Conservation (phyloP, 495 filamentous ascomycete genomes). For the Tuber borchii region DNA sequence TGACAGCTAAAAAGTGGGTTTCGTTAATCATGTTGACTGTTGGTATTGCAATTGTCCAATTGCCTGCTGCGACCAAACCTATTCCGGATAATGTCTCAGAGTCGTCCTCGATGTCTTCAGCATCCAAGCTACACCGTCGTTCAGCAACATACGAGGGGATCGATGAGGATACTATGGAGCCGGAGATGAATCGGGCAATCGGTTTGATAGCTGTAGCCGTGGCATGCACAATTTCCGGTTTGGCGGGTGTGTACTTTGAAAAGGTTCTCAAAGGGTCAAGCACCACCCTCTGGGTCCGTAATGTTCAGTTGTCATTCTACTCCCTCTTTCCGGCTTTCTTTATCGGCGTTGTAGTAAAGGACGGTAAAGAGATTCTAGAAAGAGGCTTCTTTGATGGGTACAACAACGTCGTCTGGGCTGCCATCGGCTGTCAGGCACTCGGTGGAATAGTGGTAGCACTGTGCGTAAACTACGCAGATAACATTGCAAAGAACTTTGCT, state of each 20-base stretch:
- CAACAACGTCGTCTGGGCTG: slow-evolving; percentile 81
- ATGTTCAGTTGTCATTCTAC: slow-evolving; percentile 88
- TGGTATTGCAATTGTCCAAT: slow-evolving; percentile 81
- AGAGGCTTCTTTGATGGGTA: slow-evolving; percentile 91
- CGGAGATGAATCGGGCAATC: slow-evolving; percentile 64
- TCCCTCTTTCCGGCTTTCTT: slow-evolving; percentile 81
- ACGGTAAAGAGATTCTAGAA: slow-evolving; percentile 73
- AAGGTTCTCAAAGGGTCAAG: slow-evolving; percentile 82
- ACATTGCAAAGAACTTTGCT: slow-evolving; percentile 84
- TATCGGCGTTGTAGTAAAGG: slow-evolving; percentile 75
- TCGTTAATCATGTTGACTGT: slow-evolving; percentile 70
- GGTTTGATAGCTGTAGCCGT: slow-evolving; percentile 72
- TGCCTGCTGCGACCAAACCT: slow-evolving; percentile 52
- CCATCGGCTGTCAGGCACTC: slow-evolving; percentile 70
- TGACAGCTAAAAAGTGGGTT: slow-evolving; percentile 68
- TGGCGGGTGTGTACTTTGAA: slow-evolving; percentile 89
- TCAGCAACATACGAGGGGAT: slow-evolving; percentile 96
- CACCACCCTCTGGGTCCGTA: slow-evolving; percentile 80
- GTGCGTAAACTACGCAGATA: slow-evolving; percentile 79
- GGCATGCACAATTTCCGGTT: slow-evolving; percentile 68
- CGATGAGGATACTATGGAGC: slow-evolving; percentile 65
- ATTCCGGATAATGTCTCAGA: slow-evolving; percentile 39
- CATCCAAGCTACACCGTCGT: slow-evolving; percentile 52
- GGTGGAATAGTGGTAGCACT: slow-evolving; percentile 78
- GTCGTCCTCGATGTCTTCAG: slow-evolving; percentile 42